Percentiles rank a stretch among this genome's conserved stretches.
Conservation (phyloP, 1,139 yeast genomes). For the Yarrowia galli region DNA sequence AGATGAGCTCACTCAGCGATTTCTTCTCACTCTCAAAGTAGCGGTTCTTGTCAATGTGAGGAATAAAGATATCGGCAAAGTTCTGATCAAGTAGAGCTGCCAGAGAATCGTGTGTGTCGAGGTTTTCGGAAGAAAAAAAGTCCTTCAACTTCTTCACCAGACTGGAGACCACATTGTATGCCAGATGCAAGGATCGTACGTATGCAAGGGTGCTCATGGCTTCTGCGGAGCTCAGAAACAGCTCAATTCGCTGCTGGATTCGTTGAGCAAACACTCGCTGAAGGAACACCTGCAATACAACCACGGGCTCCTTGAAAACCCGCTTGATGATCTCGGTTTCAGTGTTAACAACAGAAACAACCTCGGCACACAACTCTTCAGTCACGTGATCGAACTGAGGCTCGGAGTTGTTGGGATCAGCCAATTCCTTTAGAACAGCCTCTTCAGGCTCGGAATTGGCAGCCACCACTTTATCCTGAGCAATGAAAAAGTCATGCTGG, state of each 20-base stretch:
- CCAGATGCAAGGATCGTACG: constrained; percentile 73
- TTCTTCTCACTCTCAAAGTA: constrained; percentile 79
- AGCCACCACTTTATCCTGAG: constrained; percentile 56
- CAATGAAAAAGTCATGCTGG: constrained; percentile 75
- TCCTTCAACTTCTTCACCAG: constrained; percentile 73
- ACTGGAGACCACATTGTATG: constrained; percentile 66
- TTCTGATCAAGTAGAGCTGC: constrained; percentile 72
- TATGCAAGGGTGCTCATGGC: constrained; percentile 74
- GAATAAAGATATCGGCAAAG: constrained; percentile 73
- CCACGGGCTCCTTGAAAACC: constrained; percentile 72
- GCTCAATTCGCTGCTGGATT: constrained; percentile 70
- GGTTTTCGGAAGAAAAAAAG: constrained; percentile 53
- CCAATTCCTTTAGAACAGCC: constrained; percentile 57
- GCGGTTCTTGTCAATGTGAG: constrained; percentile 69
- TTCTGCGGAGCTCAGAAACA: constrained; percentile 68
- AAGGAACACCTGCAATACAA: constrained; percentile 72
- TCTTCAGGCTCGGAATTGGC: constrained; percentile 51
- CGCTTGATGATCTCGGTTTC: constrained; percentile 77
- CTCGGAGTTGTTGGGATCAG: constrained; percentile 56
- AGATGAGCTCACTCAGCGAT: constrained; percentile 68
- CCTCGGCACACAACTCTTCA: constrained; percentile 54
- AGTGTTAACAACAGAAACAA: constrained; percentile 60
- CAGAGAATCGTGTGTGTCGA: constrained; percentile 58
- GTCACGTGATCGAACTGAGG: constrained; percentile 54
- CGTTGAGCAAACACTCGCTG: constrained; percentile 81